Conservation (phyloP, 2,329 filamentous ascomycete species). For the Fusarium oligoseptatum region DNA sequence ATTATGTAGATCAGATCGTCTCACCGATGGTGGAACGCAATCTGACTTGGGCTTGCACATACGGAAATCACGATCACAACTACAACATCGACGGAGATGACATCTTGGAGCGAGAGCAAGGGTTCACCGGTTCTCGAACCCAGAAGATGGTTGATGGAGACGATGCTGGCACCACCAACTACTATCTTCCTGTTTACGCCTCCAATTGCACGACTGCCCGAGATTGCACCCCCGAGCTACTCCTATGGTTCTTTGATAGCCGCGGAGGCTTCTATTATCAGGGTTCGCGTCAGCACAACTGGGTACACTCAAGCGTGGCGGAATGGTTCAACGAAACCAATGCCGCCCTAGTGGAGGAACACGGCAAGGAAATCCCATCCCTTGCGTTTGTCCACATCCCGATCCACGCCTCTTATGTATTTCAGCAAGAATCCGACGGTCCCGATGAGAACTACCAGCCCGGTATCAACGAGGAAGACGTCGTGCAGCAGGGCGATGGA, state of each 20-base stretch:
- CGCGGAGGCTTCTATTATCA: constrained; percentile 69
- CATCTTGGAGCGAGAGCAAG: constrained; percentile 57
- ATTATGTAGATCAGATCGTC: constrained; percentile 71
- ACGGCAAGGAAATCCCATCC: constrained; percentile 57
- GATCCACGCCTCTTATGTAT: constrained; percentile 55
- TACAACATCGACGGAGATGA: constrained; percentile 67
- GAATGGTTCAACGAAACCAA: constrained; percentile 58
- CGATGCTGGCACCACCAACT: constrained; percentile 60
- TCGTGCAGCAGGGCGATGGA: constrained; percentile 58
- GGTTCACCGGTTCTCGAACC: constrained; percentile 56
- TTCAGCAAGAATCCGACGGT: constrained; percentile 51
- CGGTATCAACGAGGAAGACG: constrained; percentile 61
- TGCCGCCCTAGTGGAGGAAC: constrained; percentile 36
- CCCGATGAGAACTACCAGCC: constrained; percentile 56
- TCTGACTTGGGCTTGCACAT: constrained; percentile 75
- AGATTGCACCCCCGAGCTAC: constrained; percentile 54
- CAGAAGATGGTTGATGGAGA: constrained; percentile 54
- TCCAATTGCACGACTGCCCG: constrained; percentile 47
- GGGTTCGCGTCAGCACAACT: constrained; percentile 51
- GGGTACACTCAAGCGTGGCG: constrained; percentile 61
- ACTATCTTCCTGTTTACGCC: constrained; percentile 61
- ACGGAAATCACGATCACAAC: constrained; percentile 78
- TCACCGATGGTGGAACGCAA: constrained; percentile 67
- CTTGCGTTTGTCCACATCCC: constrained; percentile 65
- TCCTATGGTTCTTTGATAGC: constrained; percentile 82